Evolutionary conservation across 495 filamentous ascomycete species (phyloP), one percentile per base, ranked within the genome.

Genomic region (Massariosphaeria phaeospora): DNA sequence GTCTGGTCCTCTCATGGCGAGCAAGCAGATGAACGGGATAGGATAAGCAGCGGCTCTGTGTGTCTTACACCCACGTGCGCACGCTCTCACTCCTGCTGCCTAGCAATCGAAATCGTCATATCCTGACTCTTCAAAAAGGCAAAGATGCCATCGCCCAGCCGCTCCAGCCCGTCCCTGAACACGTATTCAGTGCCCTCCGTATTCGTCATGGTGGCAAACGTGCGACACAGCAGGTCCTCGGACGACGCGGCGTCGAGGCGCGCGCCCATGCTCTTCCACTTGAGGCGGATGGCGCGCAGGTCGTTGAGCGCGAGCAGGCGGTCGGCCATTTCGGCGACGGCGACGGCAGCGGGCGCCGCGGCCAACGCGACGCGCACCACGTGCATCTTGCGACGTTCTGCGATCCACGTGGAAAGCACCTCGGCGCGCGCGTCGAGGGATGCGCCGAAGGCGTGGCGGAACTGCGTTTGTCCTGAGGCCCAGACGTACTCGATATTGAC

Each of bases 281-380:
- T 59, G 7, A 59, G 25, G 7, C 48, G 48, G 18, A 59, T 39
- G 2, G 54, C 43, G 12, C 56, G 39, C 30, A 59, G 20, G 29
- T 59, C 56, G 30, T 59, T 59, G 34, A 59, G 40, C 2, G 56
- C 56, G 2, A 59, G 26, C 36, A 59, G 35, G 2, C 48, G 47
- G 26, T 59, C 56, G n/a, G 49, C 33, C 48, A 59, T 42, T 25
- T 59, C 56, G 9, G 29, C 18, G 2, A 21, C 39, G n/a, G 17
- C 25, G 13, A 47, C 35, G n/a, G n/a, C n/a, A 13, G 48, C 43
- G 2, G 56, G 56, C 36, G 27, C 17, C n/a, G 23, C 27, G 2
- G 35, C 43, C 48, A 59, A 25, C 2, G 36, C 9, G 18, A 20
- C 17, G 2, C 29, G 31, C 9, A 59, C 36, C 21, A 41, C 33